Percentiles rank a stretch among this genome's conserved stretches.
phyloP scores from a whole-genome alignment of 345 rosid species.

The Rhodamnia rubescens region DNA sequence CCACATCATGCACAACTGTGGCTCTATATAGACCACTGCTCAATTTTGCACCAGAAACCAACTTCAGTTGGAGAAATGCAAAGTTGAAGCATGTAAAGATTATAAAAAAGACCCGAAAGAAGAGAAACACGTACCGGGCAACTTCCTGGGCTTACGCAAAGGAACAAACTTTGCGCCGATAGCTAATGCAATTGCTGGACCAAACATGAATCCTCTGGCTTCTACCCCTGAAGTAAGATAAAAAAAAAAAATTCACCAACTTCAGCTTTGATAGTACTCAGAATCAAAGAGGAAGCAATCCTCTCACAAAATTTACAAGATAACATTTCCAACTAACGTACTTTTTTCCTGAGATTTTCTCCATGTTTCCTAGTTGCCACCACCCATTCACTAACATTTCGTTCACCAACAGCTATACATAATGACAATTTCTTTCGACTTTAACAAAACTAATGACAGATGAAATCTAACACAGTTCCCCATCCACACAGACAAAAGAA shows the following conservation, averaged over 20 bases:
- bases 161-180: constrained; percentile 93
- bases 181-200: constrained; percentile 81
- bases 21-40: neutral
- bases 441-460: neutral
- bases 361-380: neutral
- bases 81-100: neutral
- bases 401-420: neutral
- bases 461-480: neutral
- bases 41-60: neutral
- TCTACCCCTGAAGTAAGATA: constrained; percentile 47
- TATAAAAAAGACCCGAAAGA: neutral
- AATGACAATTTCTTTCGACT: neutral
- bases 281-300: neutral
- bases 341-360: neutral
- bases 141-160: constrained; percentile 67
- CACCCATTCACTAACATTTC: neutral
- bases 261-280: neutral
- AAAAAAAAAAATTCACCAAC: too few species aligned
- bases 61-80: neutral
- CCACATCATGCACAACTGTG: neutral
- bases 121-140: constrained; percentile 44
- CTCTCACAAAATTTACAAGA: neutral
- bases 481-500: neutral
- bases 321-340: neutral
- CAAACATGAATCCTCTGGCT: constrained; percentile 95